Evolutionary conservation across 192 early-diverging fungal species (phyloP), one percentile per base, ranked within the genome.

Genomic region (Backusella mclennaniae): DNA sequence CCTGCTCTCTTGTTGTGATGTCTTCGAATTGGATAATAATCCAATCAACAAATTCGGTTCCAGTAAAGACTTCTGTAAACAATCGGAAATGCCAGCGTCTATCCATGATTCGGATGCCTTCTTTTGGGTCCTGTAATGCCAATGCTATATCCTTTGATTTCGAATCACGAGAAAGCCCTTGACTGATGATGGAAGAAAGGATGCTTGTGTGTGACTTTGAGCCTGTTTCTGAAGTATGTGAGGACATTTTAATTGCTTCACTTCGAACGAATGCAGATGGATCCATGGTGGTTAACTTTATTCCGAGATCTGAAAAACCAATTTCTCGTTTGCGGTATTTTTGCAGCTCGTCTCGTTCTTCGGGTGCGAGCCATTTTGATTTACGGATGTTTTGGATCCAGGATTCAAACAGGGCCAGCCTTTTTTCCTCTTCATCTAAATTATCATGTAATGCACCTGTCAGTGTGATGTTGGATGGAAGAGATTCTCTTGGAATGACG

Each of bases 21-120:
- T 94, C 93, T 33, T 84, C 82, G 84, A 97, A 93, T 46, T 89
- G 90, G 38, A 82, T 78, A 56, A 97, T 83, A 35, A 96, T 77
- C 96, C 96, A 99, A 75, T 97, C 93, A 3, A 98, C 93, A 59
- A 90, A 86, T 73, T 98, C 95, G 52, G 85, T 89, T 26, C 97
- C 96, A 39, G 93, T 80, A 78, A 97, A 95, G 0, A 90, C 87
- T 26, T 85, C 82, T 42, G 86, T 84, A 79, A 94, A 96, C 38
- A 93, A 75, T 21, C 83, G 78, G 73, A 92, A 90, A 84, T 97
- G 96, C 96, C 97, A 99, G 35, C 93, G 88, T 21, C 92, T 86
- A 76, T 95, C 91, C 79, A 87, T 85, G 35, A 96, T 85, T 42
- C 81, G 77, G 21, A 97, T 59, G 1, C 95, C 95, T 1, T 83